Percentiles rank a stretch among this genome's conserved stretches.
phyloP scores from a whole-genome alignment of 2,329 filamentous ascomycete species.

The Aspergillus fischeri region DNA sequence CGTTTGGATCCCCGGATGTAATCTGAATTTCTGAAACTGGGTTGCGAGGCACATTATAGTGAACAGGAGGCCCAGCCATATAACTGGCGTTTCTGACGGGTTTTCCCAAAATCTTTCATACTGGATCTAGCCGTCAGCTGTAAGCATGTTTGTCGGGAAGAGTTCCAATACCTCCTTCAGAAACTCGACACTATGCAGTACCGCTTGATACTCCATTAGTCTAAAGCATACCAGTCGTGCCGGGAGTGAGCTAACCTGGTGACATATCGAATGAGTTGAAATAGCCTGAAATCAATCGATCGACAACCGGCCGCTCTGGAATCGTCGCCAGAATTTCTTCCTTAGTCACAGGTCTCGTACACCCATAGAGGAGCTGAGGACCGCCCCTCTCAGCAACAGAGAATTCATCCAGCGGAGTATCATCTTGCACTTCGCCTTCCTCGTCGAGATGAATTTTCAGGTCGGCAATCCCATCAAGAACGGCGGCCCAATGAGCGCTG shows the following conservation, averaged over 20 bases:
- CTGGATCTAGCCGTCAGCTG: not conserved
- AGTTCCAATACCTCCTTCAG: constrained; percentile 6
- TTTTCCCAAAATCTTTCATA: constrained; percentile 17
- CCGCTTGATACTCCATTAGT: constrained; percentile 1
- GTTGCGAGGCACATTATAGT: constrained; percentile 8
- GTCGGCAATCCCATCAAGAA: constrained; percentile 1
- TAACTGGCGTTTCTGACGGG: constrained; percentile 6
- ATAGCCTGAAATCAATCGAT: constrained; percentile 10
- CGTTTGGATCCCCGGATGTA: not conserved
- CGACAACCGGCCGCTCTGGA: constrained; percentile 4
- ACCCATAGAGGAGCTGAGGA: not conserved
- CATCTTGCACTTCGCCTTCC: not conserved
- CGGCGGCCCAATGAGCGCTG: constrained; percentile 1
- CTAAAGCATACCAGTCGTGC: constrained; percentile 4
- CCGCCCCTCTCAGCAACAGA: not conserved
- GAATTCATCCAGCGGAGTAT: not conserved
- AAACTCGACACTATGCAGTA: constrained; percentile 13
- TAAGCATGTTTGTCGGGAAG: not conserved
- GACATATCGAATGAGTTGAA: constrained; percentile 3
- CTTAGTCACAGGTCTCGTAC: not conserved
- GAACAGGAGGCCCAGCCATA: constrained; percentile 16
- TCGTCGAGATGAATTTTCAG: not conserved
- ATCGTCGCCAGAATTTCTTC: constrained; percentile 8
- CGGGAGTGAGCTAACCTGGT: constrained; percentile 3
- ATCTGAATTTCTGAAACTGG: constrained; percentile 3